A percentile compares a stretch with the other conserved stretches of the same genome.
Evolutionary conservation across 2,329 filamentous ascomycete species (phyloP).

Genomic region (Laburnicola sp.): DNA sequence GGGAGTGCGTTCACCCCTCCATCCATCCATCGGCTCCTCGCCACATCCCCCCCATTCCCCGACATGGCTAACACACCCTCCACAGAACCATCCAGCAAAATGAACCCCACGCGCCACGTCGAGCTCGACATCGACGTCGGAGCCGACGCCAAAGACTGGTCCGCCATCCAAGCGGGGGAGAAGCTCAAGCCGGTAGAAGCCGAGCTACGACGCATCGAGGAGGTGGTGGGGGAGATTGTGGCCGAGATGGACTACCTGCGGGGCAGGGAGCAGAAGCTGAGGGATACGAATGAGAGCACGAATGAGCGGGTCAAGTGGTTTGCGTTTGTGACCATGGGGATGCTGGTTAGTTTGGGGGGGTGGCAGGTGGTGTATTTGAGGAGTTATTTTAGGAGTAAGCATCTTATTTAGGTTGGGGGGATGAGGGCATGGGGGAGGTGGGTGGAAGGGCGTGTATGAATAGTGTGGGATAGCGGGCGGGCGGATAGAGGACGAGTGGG

Average conservation of each 20-base stretch:
- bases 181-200: slow-evolving; percentile 97
- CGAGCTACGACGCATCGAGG: slow-evolving; percentile 89
- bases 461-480: not conserved
- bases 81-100: slow-evolving; percentile 39
- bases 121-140: slow-evolving; percentile 96
- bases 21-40: not conserved
- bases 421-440: not conserved
- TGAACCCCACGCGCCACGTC: slow-evolving; percentile 67
- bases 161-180: slow-evolving; percentile 90
- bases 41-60: not conserved
- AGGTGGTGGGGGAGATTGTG: slow-evolving; percentile 86
- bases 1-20: slow-evolving; percentile 48
- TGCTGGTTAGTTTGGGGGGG: slow-evolving; percentile 83
- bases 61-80: not conserved
- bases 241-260: slow-evolving; percentile 96
- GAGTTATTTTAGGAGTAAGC: slow-evolving; percentile 78
- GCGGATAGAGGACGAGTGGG: slow-evolving; percentile 17
- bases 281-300: slow-evolving; percentile 99
- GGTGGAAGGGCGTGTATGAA: not conserved
- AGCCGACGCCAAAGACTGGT: slow-evolving; percentile 97
- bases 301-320: slow-evolving; percentile 99
- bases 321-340: slow-evolving; percentile 87
- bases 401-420: slow-evolving; percentile 50
- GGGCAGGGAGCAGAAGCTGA: slow-evolving; percentile 84
- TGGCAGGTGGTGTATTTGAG: slow-evolving; percentile 99